phyloP scores from a whole-genome alignment of 495 filamentous ascomycete species.

The Penicillium flavigenum region DNA sequence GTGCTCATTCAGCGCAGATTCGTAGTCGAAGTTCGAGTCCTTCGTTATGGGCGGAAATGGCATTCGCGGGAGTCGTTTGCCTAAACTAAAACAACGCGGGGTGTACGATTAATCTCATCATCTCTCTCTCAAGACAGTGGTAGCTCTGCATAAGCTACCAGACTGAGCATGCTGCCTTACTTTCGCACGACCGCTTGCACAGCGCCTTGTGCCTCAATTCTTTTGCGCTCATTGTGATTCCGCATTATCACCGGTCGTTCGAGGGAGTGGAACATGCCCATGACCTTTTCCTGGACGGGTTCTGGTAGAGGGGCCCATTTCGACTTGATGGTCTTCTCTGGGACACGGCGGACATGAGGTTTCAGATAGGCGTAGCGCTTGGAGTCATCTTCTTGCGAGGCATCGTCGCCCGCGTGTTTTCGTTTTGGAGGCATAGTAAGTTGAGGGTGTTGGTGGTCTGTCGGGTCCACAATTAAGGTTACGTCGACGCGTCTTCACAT shows the following conservation, averaged over 20 bases:
- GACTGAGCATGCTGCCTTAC: conserved; percentile 28
- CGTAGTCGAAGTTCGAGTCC: conserved; percentile 59
- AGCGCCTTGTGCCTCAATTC: conserved; percentile 55
- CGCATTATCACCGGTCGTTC: conserved; percentile 57
- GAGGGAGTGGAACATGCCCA: conserved; percentile 51
- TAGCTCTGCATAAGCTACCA: conserved; percentile 10
- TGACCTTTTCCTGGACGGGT: conserved; percentile 51
- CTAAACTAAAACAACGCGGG: conserved; percentile 34
- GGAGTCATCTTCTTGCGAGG: conserved; percentile 20
- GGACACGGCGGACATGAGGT: conserved; percentile 51
- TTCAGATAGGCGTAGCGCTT: conserved; percentile 49
- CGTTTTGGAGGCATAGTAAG: conserved; percentile 38
- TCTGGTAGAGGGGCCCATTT: conserved; percentile 60
- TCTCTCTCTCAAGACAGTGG: neutral
- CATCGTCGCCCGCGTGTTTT: conserved; percentile 32
- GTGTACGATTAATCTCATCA: conserved; percentile 19
- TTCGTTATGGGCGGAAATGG: conserved; percentile 59
- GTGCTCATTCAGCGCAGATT: conserved; percentile 58
- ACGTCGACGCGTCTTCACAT: conserved; percentile 10
- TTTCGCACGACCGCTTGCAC: conserved; percentile 50
- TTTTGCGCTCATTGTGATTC: conserved; percentile 54
- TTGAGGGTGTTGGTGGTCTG: neutral
- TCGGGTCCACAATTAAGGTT: conserved; percentile 1
- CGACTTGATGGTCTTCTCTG: conserved; percentile 54
- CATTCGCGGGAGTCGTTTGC: conserved; percentile 53